Conservation (phyloP, 148 eudicot genomes). For the Vaccinium corymbosum region DNA sequence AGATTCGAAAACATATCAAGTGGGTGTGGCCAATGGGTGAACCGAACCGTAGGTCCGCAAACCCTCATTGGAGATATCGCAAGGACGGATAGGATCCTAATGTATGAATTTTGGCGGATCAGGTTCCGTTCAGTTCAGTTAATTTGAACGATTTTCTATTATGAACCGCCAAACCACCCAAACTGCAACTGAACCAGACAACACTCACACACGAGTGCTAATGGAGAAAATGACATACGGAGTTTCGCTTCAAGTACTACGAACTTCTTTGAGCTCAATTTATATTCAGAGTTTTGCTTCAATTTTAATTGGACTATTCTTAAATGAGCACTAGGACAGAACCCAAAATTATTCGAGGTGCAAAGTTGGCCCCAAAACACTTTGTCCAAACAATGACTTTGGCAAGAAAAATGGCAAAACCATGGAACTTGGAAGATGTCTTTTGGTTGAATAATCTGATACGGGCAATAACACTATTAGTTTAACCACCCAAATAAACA, state of each 20-base stretch:
- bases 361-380: background rate
- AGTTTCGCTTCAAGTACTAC: too few relatives aligned
- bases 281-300: too few relatives aligned
- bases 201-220: background rate
- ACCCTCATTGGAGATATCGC: background rate
- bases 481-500: background rate
- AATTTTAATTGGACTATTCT: too few relatives aligned
- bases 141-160: background rate
- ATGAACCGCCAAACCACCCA: background rate
- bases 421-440: background rate
- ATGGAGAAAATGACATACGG: background rate
- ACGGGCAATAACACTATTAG: background rate
- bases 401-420: background rate
- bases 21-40: background rate
- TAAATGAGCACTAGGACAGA: too few relatives aligned
- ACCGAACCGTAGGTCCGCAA: accelerated
- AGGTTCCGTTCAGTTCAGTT: background rate
- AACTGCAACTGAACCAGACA: background rate
- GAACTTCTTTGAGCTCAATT: too few relatives aligned
- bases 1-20: too few relatives aligned
- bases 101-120: background rate
- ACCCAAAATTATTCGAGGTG: too few relatives aligned
- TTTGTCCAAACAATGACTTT: background rate
- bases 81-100: background rate
- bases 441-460: background rate